Percentiles rank a stretch among this genome's conserved stretches.
Evolutionary conservation across 108 stramenopile genomes (phyloP).

Genomic region (Nitzschia inconspicua): DNA sequence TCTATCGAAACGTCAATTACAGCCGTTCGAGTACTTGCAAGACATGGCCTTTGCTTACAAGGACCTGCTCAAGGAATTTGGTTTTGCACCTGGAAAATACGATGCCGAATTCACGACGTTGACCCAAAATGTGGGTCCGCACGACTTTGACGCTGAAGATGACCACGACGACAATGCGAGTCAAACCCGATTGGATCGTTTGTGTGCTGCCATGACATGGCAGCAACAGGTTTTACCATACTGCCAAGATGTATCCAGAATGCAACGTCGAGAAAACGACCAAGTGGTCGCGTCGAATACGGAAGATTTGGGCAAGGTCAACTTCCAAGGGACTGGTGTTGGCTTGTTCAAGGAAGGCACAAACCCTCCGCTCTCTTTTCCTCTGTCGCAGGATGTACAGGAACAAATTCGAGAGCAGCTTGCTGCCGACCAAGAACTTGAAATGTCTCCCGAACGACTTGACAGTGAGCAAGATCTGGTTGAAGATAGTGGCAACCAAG

Average conservation of each 20-base stretch:
- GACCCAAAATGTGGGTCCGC: conserved; percentile 46
- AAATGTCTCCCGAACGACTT: conserved; percentile 7
- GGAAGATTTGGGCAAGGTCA: conserved; percentile 1
- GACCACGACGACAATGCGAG: conserved; percentile 8
- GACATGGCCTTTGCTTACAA: conserved; percentile 55
- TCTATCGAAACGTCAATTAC: conserved; percentile 30
- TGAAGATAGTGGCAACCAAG: too few species aligned
- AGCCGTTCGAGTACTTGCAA: conserved; percentile 35
- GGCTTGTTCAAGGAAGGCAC: too few species aligned
- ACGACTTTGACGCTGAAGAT: conserved; percentile 24
- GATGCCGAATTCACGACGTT: conserved; percentile 36
- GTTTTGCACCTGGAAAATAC: conserved; percentile 48
- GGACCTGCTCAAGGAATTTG: conserved; percentile 42
- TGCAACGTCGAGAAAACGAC: conserved; percentile 26
- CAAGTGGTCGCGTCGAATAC: conserved; percentile 24
- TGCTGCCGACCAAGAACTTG: conserved; percentile 20
- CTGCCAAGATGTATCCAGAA: neutral
- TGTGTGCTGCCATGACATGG: conserved; percentile 21
- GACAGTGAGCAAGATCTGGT: conserved; percentile 6
- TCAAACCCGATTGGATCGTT: conserved; percentile 14
- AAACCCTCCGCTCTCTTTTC: neutral
- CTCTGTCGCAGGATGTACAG: conserved; percentile 26
- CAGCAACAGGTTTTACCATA: conserved; percentile 12
- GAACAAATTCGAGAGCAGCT: conserved; percentile 37
- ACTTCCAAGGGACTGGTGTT: neutral